Conservation (phyloP, 768 basidiomycete species). For the Pleurotus tuber-regium region DNA sequence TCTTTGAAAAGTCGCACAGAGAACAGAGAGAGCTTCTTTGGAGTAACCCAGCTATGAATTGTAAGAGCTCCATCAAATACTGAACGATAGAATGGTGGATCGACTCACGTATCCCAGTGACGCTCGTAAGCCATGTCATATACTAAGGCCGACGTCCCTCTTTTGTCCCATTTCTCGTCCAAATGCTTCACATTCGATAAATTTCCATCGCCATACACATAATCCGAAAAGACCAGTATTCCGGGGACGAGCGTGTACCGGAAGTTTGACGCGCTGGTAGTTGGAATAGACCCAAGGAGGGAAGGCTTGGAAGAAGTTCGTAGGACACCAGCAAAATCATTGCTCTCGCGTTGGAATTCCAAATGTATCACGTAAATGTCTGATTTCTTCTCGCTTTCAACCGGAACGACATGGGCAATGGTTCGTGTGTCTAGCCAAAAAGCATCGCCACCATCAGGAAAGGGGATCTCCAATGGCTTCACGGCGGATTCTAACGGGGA, state of each 20-base stretch:
- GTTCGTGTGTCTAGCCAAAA: slow-evolving; percentile 79
- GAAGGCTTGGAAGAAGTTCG: slow-evolving; percentile 35
- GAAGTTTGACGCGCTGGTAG: slow-evolving; percentile 69
- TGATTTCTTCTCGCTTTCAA: slow-evolving; percentile 45
- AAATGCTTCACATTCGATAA: slow-evolving; percentile 65
- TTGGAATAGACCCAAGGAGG: slow-evolving; percentile 65
- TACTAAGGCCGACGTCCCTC: slow-evolving; percentile 70
- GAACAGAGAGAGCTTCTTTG: slow-evolving; percentile 73
- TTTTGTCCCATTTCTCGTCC: slow-evolving; percentile 69
- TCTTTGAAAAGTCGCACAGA: slow-evolving; percentile 54
- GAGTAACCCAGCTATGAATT: slow-evolving; percentile 57
- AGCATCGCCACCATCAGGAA: slow-evolving; percentile 66
- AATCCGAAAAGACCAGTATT: slow-evolving; percentile 80
- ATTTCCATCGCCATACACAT: slow-evolving; percentile 75
- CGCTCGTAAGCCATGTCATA: slow-evolving; percentile 68
- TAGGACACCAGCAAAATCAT: slow-evolving; percentile 24
- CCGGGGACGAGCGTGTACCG: slow-evolving; percentile 54
- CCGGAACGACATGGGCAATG: slow-evolving; percentile 66
- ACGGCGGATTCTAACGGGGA: slow-evolving; percentile 52
- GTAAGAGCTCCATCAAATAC: no score
- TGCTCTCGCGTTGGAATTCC: slow-evolving; percentile 33
- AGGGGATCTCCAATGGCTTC: slow-evolving; percentile 49
- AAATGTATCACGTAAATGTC: slow-evolving; percentile 63
- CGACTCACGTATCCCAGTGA: slow-evolving; percentile 58
- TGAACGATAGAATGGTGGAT: background rate